Evolutionary conservation across 306 rosid genomes (phyloP).

Genomic region (Lathyrus oleraceus): DNA sequence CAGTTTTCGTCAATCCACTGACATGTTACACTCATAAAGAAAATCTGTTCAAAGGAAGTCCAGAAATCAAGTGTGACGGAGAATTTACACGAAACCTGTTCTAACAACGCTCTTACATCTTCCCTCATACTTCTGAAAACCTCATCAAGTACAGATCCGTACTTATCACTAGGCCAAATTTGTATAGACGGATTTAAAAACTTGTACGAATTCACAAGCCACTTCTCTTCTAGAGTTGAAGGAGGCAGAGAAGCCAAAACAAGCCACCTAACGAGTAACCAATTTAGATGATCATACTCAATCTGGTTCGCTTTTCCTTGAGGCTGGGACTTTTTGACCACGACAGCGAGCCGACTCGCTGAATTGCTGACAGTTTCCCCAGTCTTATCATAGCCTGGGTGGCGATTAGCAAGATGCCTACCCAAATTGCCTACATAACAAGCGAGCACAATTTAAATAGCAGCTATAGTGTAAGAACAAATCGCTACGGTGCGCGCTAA

Average conservation of each 20-base stretch:
- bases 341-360: constrained; percentile 47
- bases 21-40: constrained; percentile 84
- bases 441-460: not conserved
- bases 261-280: constrained; percentile 93
- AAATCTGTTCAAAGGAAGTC: constrained; percentile 81
- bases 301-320: constrained; percentile 63
- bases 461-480: no score
- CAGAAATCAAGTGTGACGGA: constrained; percentile 89
- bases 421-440: constrained; percentile 80
- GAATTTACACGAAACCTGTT: constrained; percentile 72
- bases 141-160: constrained; percentile 63
- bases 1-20: constrained; percentile 94
- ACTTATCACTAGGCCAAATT: constrained; percentile 81
- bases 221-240: constrained; percentile 79
- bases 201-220: constrained; percentile 82
- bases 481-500: no score
- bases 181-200: constrained; percentile 83
- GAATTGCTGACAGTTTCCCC: constrained; percentile 59
- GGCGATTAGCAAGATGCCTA: constrained; percentile 90
- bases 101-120: constrained; percentile 72
- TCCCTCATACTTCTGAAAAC: constrained; percentile 85
- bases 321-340: constrained; percentile 66
- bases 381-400: constrained; percentile 88
- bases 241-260: constrained; percentile 81
- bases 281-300: constrained; percentile 88